These are phyloP conservation scores for Ilex asprella DNA, from an alignment of 257 asterid species.

Conservation along the genomic window DNA sequence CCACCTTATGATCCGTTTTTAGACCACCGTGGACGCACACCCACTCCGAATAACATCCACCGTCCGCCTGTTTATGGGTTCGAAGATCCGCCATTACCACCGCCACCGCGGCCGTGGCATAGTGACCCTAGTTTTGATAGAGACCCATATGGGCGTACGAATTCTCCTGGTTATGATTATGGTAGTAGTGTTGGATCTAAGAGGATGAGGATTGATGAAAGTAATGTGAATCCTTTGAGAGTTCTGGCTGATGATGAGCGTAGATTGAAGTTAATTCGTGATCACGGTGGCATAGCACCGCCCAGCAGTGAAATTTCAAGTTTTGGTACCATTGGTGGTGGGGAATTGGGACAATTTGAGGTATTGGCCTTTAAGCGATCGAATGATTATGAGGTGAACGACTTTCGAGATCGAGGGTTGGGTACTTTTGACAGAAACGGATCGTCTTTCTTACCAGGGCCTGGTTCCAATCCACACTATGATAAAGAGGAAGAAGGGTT, in stretches of 20 bases:
- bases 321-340: conserved; percentile 16
- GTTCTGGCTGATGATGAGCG: conserved; percentile 50
- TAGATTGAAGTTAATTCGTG: conserved; percentile 68
- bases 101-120: conserved; percentile 29
- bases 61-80: conserved; percentile 23
- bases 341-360: conserved; percentile 13
- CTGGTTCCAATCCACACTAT: conserved; percentile 1
- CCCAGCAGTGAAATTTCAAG: conserved; percentile 7
- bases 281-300: conserved; percentile 46
- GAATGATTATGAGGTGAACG: conserved; percentile 10
- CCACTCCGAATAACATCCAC: conserved; percentile 13
- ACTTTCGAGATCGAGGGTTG: conserved; percentile 15
- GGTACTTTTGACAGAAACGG: conserved; percentile 21
- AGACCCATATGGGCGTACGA: conserved; percentile 24
- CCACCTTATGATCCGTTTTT: conserved; percentile 45
- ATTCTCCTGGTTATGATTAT: conserved; percentile 23
- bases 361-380: not conserved
- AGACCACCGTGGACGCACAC: conserved; percentile 41
- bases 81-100: conserved; percentile 18
- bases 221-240: conserved; percentile 3
- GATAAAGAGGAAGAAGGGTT: conserved; percentile 14
- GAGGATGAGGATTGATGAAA: conserved; percentile 47
- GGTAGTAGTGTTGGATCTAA: conserved; percentile 44
- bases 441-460: conserved; percentile 6
- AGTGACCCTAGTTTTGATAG: conserved; percentile 24